Percentiles rank a stretch among this genome's conserved stretches.
Evolutionary conservation across 1,284 basidiomycete species (phyloP).

Genomic region (Sphagnurus paluster): DNA sequence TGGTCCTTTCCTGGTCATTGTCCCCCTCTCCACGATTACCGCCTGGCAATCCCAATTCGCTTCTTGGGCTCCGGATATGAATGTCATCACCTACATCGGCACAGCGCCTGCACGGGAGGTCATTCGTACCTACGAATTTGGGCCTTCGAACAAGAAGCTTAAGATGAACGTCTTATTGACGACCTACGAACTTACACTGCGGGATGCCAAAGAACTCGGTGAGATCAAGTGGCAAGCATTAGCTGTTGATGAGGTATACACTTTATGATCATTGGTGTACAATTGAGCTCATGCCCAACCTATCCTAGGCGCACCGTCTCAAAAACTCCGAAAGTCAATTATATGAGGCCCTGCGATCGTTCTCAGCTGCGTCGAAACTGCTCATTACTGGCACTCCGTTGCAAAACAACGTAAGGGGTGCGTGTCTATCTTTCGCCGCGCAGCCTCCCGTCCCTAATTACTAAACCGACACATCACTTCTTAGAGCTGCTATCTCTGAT

Average conservation of each 20-base stretch:
- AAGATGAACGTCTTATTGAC: conserved; percentile 98
- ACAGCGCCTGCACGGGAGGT: conserved; percentile 87
- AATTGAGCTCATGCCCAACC: conserved; percentile 10
- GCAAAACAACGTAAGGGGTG: conserved; percentile 98
- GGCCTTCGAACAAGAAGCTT: conserved; percentile 80
- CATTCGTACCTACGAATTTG: conserved; percentile 93
- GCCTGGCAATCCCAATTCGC: conserved; percentile 98
- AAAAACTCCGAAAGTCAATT: conserved; percentile 98
- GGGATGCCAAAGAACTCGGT: conserved; percentile 86
- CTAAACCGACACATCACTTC: conserved; percentile 2
- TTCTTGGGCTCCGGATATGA: conserved; percentile 95
- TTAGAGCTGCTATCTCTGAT: conserved; percentile 93
- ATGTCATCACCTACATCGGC: conserved; percentile 97
- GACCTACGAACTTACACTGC: conserved; percentile 95
- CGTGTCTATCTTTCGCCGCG: conserved; percentile 22
- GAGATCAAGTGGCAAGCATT: conserved; percentile 98
- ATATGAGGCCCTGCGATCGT: conserved; percentile 91
- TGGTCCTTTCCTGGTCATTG: conserved; percentile 97
- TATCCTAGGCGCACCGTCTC: conserved; percentile 83
- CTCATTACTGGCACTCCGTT: conserved; percentile 98
- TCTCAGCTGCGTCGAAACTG: conserved; percentile 89
- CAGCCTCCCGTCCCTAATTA: background rate
- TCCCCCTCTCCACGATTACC: conserved; percentile 96
- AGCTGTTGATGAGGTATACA: conserved; percentile 85
- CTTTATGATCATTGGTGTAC: background rate